phyloP scores from a whole-genome alignment of 495 filamentous ascomycete species.

The Podospora anserina region DNA sequence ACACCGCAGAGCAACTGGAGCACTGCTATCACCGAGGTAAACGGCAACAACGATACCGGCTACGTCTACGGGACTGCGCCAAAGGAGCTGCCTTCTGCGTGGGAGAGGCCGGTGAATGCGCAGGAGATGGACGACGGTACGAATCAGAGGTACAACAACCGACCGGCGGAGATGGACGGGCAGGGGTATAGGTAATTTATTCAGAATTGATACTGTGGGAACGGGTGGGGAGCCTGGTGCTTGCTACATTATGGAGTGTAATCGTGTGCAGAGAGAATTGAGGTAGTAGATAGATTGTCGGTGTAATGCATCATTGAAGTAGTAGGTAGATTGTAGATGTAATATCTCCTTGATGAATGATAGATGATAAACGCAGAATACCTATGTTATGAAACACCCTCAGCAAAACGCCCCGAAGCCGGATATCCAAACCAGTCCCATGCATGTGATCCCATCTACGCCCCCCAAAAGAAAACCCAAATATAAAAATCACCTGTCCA shows the following conservation, averaged over 20 bases:
- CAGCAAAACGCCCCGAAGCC: not conserved
- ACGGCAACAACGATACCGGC: not conserved
- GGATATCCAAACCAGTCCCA: not conserved
- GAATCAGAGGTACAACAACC: not conserved
- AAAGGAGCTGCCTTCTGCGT: not conserved
- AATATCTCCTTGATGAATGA: too few species aligned
- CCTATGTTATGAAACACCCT: too few species aligned
- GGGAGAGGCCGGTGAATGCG: not conserved
- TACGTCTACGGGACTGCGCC: not conserved
- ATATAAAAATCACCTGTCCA: too few species aligned
- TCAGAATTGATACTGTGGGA: too few species aligned
- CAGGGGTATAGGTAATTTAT: not conserved
- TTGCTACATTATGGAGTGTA: too few species aligned
- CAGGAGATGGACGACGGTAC: not conserved
- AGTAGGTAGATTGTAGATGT: too few species aligned
- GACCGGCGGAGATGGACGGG: not conserved
- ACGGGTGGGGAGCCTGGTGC: too few species aligned
- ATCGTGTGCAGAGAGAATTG: too few species aligned
- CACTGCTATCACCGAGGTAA: not conserved
- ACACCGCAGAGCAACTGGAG: not conserved
- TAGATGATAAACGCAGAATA: too few species aligned
- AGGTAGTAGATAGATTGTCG: too few species aligned
- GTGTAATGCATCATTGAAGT: too few species aligned
- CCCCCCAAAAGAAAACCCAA: too few species aligned
- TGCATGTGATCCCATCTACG: not conserved